Conservation (phyloP, 768 basidiomycete species). For the Phanerochaete carnosa region DNA sequence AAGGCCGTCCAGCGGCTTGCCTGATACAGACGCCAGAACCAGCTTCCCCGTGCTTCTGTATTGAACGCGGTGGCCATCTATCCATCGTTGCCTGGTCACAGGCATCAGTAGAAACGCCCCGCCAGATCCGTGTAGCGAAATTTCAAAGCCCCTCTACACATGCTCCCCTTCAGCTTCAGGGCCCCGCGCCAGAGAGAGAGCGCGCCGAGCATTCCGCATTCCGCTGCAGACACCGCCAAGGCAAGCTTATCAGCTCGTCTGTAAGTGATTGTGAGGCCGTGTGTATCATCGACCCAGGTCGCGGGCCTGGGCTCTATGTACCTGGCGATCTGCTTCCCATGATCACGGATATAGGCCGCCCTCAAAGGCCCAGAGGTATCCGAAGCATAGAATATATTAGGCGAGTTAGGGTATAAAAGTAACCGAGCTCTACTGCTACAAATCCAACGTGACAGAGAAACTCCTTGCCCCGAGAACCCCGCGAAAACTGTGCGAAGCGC, state of each 20-base stretch:
- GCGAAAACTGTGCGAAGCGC: background rate
- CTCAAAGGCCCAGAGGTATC: background rate
- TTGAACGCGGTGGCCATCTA: too few relatives aligned
- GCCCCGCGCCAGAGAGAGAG: too few relatives aligned
- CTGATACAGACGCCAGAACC: background rate
- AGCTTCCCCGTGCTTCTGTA: background rate
- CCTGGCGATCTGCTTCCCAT: background rate
- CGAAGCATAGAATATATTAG: conserved; percentile 1
- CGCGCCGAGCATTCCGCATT: background rate
- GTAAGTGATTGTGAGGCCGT: background rate
- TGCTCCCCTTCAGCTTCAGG: too few relatives aligned
- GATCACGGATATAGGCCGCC: background rate
- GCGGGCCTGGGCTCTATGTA: background rate
- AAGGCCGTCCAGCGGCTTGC: background rate
- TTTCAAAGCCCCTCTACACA: too few relatives aligned
- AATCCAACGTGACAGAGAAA: background rate
- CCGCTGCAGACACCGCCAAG: background rate
- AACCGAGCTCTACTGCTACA: background rate
- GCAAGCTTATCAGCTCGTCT: background rate
- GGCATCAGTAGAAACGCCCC: too few relatives aligned
- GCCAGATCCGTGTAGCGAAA: too few relatives aligned
- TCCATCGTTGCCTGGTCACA: too few relatives aligned
- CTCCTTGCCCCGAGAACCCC: background rate
- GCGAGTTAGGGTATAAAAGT: conserved; percentile 4
- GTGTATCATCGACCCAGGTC: background rate